Evolutionary conservation across 2,329 filamentous ascomycete genomes (phyloP), one percentile per base, ranked within the genome.

Genomic region (Fusarium acutatum): DNA sequence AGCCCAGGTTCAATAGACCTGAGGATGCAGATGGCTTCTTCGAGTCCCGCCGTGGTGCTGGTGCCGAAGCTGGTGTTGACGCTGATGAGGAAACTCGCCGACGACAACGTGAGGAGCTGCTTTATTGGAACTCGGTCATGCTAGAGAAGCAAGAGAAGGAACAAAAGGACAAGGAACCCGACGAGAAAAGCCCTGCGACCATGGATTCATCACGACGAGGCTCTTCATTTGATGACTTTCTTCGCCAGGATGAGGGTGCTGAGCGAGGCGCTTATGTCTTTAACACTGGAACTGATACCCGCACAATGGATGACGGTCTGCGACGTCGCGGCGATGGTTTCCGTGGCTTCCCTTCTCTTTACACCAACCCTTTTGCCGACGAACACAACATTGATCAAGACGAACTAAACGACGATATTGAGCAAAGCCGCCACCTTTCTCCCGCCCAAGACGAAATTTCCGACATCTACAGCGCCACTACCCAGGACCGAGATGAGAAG

Each of bases 11-110:
- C 81, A 92, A 92, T 79, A 84, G 90, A 18, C 90, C 90, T 58
- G 90, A 92, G 79, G 90, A 92, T 80, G 90, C 90, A 64, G 87
- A 91, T 61, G 90, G 89, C 14, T 92, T 92, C 77, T 78, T 91
- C 63, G 82, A 86, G 74, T 89, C 88, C 14, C 82, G 85, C n/a
- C 82, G 83, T 32, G 82, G 80, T 26, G 74, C 74, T 8, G 81
- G 82, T 24, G 82, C 81, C 57, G 84, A 87, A 37, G 78, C 82
- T 4, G 87, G 84, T 22, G 86, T 91, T 28, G 90, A 91, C 38
- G 90, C 89, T 62, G 90, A 92, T 73, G 89, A 91, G 58, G 90
- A 89, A 72, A 88, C 86, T 28, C 86, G 88, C 60, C 86, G 87
- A 73, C 84, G 88, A 65, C 90, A 92, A 79, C 86, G 90, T 41